phyloP scores from a whole-genome alignment of 2,329 filamentous ascomycete genomes.

The Capronia coronata region DNA sequence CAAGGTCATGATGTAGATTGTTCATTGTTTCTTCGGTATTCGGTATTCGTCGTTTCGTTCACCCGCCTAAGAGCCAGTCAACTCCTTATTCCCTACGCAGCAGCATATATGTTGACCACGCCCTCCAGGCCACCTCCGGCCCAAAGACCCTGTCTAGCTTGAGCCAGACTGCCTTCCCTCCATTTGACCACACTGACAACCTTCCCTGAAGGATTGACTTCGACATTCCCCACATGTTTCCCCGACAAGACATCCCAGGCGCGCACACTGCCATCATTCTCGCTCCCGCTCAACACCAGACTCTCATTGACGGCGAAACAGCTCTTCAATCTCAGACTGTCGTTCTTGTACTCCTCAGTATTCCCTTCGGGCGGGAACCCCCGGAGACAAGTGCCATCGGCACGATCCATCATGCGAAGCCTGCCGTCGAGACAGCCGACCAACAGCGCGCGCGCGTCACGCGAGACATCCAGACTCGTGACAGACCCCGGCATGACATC shows the following conservation, averaged over 20 bases:
- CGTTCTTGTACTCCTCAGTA: conserved; percentile 49
- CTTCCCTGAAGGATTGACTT: conserved; percentile 20
- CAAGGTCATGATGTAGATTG: background rate
- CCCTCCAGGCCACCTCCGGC: conserved; percentile 27
- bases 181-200: conserved; percentile 28
- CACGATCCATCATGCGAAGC: conserved; percentile 73
- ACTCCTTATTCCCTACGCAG: background rate
- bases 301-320: conserved; percentile 69
- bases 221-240: conserved; percentile 34
- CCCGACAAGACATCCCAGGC: conserved; percentile 82
- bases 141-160: conserved; percentile 22
- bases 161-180: conserved; percentile 24
- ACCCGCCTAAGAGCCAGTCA: too few species aligned
- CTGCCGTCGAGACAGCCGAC: conserved; percentile 70
- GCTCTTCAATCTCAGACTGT: conserved; percentile 66
- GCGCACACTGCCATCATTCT: conserved; percentile 63
- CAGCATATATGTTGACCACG: conserved; percentile 24
- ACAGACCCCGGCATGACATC: conserved; percentile 64
- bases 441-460: conserved; percentile 67
- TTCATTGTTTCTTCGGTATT: too few species aligned
- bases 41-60: too few species aligned
- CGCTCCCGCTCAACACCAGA: conserved; percentile 74
- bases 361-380: conserved; percentile 52
- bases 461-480: conserved; percentile 66
- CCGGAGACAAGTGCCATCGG: conserved; percentile 65